These are phyloP conservation scores for Uronychia setigera DNA, from an alignment of 73 alveolate genomes.

Conservation along the genomic window DNA sequence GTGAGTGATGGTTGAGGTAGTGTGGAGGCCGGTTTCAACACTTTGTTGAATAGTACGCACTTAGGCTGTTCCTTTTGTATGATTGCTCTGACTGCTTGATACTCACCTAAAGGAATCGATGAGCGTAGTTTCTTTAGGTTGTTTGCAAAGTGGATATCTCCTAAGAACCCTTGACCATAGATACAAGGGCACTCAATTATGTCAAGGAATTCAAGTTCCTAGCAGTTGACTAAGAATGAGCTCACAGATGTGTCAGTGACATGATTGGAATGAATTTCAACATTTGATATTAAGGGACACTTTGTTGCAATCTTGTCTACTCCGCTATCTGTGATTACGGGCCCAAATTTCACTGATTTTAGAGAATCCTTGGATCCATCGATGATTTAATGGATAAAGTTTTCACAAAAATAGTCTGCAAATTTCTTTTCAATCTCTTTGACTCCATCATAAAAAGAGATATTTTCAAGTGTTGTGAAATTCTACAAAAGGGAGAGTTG, in stretches of 20 bases:
- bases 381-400: background rate
- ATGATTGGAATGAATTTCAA: background rate
- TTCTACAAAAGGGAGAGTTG: no score
- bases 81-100: no score
- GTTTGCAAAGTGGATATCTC: background rate
- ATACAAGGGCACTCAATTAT: background rate
- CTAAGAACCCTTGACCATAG: background rate
- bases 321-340: background rate
- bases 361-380: background rate
- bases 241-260: background rate
- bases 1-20: no score
- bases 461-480: background rate
- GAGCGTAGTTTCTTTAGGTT: no score
- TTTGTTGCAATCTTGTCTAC: background rate
- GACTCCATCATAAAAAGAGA: background rate
- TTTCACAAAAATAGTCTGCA: background rate
- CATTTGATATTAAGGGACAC: background rate
- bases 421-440: background rate
- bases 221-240: background rate
- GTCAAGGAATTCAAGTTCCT: background rate
- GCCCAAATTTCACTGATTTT: background rate
- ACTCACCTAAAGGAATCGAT: no score
- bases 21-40: no score
- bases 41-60: no score
- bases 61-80: no score